Percentiles rank a stretch among this genome's conserved stretches.
These are phyloP conservation scores for Myxozyma vanderwaltii DNA, from an alignment of 805 yeast species.

Conservation along the genomic window DNA sequence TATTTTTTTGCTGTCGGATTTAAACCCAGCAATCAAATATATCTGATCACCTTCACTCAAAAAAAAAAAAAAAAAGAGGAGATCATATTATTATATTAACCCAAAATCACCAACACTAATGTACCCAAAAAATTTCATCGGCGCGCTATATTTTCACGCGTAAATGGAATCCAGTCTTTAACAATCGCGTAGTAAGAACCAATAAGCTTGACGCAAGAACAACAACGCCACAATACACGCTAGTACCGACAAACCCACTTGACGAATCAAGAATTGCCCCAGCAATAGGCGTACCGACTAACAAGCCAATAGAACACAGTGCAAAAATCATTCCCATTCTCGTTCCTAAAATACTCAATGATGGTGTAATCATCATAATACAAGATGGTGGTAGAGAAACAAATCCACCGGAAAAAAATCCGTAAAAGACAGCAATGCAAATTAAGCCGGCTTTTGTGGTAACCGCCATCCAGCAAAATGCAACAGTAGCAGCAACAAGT, in stretches of 20 bases:
- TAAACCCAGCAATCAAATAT: too few species aligned
- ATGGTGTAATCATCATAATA: slow-evolving; percentile 36
- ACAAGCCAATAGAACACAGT: slow-evolving; percentile 53
- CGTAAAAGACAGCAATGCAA: slow-evolving; percentile 39
- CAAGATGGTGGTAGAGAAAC: slow-evolving; percentile 42
- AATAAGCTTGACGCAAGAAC: neutral
- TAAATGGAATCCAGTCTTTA: slow-evolving; percentile 11
- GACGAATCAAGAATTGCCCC: slow-evolving; percentile 36
- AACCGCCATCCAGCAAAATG: slow-evolving; percentile 45
- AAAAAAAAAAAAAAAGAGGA: too few species aligned
- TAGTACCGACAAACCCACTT: slow-evolving; percentile 28
- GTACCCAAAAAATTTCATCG: too few species aligned
- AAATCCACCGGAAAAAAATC: slow-evolving; percentile 42
- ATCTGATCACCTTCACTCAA: too few species aligned
- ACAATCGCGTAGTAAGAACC: slow-evolving; percentile 2
- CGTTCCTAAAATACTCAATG: slow-evolving; percentile 38
- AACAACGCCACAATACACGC: slow-evolving; percentile 29
- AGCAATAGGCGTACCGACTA: slow-evolving; percentile 42
- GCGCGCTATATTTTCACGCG: neutral
- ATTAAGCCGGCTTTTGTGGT: slow-evolving; percentile 39
- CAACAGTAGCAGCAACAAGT: slow-evolving; percentile 37
- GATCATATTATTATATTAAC: too few species aligned
- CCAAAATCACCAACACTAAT: too few species aligned
- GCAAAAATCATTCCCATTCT: slow-evolving; percentile 65
- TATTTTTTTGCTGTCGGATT: too few species aligned